A percentile compares a stretch with the other conserved stretches of the same genome.
Evolutionary conservation across 1,139 yeast genomes (phyloP).

Genomic region (Yamadazyma siamensis): DNA sequence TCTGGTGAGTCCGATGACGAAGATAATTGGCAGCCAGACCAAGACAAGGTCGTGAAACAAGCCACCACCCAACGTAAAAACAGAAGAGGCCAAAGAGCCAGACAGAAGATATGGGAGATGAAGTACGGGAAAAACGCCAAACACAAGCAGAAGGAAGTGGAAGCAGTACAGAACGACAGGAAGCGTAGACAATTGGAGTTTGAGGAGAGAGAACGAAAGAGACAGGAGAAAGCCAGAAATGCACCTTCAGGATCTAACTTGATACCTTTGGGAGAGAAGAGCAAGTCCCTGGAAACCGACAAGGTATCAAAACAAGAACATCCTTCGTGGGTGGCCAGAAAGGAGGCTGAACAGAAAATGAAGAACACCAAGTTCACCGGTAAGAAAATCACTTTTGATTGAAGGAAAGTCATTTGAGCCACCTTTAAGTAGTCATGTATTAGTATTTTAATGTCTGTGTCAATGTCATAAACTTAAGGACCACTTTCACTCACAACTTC

Average conservation of each 20-base stretch:
- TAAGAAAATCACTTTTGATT: constrained; percentile 75
- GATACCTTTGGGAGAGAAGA: constrained; percentile 39
- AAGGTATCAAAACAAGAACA: constrained; percentile 33
- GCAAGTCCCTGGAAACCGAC: constrained; percentile 11
- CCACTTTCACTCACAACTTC: no score
- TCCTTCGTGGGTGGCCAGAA: constrained; percentile 96
- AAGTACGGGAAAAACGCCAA: constrained; percentile 84
- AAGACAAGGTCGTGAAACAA: constrained; percentile 58
- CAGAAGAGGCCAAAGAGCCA: constrained; percentile 94
- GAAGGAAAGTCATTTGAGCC: no score
- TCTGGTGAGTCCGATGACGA: constrained; percentile 77
- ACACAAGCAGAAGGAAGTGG: constrained; percentile 67
- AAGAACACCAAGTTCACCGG: constrained; percentile 73
- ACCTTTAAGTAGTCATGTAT: no score
- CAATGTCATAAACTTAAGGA: no score
- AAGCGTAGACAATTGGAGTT: constrained; percentile 60
- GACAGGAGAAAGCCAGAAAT: constrained; percentile 50
- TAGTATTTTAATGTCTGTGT: no score
- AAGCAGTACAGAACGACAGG: constrained; percentile 50
- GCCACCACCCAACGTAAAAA: constrained; percentile 63
- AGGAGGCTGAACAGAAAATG: constrained; percentile 61
- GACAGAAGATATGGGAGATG: constrained; percentile 93
- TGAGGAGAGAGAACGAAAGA: constrained; percentile 69
- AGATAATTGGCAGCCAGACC: constrained; percentile 44
- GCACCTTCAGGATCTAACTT: constrained; percentile 36